phyloP scores from a whole-genome alignment of 345 rosid species.

The Populus pruinosa region DNA sequence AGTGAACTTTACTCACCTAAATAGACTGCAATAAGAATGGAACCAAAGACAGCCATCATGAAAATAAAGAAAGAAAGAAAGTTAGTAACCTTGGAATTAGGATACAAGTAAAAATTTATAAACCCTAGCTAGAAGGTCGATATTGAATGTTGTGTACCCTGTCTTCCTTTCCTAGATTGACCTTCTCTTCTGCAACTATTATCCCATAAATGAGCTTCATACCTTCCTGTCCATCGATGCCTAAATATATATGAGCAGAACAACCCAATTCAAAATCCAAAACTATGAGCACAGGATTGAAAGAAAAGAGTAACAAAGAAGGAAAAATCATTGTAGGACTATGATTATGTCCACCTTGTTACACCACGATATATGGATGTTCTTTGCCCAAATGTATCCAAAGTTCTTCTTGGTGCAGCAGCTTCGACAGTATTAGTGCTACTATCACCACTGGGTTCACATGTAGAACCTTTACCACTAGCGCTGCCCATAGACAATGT shows the following conservation, averaged over 20 bases:
- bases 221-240: slow-evolving; percentile 99
- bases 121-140: background rate
- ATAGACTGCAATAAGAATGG: slow-evolving; percentile 53
- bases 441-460: slow-evolving; percentile 64
- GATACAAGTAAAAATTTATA: background rate
- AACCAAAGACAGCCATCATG: slow-evolving; percentile 19
- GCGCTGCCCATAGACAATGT: slow-evolving; percentile 87
- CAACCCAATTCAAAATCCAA: background rate
- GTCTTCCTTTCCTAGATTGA: slow-evolving; percentile 97
- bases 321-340: background rate
- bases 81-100: slow-evolving; percentile 6
- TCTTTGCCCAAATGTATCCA: slow-evolving; percentile 94
- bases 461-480: slow-evolving; percentile 60
- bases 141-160: slow-evolving; percentile 42
- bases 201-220: slow-evolving; percentile 99
- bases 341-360: slow-evolving; percentile 56
- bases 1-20: slow-evolving; percentile 52
- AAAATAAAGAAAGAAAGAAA: slow-evolving; percentile 8
- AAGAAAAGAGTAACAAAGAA: background rate
- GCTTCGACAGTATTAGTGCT: slow-evolving; percentile 49
- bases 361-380: slow-evolving; percentile 98
- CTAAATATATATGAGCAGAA: slow-evolving; percentile 31
- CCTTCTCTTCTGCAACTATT: slow-evolving; percentile 99
- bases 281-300: background rate
- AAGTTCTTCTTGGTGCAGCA: slow-evolving; percentile 70